Percentiles rank a stretch among this genome's conserved stretches.
Evolutionary conservation across 2,329 filamentous ascomycete species (phyloP).

Genomic region (Myrmaecium sp.): DNA sequence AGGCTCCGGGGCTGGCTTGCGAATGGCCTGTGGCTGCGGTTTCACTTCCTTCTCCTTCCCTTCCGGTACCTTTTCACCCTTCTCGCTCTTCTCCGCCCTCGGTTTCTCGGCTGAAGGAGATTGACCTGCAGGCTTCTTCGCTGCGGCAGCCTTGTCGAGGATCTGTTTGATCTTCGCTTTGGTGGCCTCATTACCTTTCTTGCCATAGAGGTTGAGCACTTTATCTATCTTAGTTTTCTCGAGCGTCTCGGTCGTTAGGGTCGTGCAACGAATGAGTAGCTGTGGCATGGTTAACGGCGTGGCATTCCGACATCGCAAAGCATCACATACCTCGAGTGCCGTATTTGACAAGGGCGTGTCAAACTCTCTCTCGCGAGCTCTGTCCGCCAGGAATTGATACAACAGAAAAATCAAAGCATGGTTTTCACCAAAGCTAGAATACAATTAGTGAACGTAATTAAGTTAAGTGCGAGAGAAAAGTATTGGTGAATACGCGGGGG

Average conservation of each 20-base stretch:
- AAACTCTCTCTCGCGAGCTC: conserved; percentile 27
- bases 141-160: conserved; percentile 25
- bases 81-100: conserved; percentile 1
- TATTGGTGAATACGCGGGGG: no score
- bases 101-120: conserved; percentile 12
- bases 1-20: neutral
- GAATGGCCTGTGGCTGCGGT: conserved; percentile 1
- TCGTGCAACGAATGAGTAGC: conserved; percentile 45
- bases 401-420: conserved; percentile 27
- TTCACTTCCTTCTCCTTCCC: conserved; percentile 3
- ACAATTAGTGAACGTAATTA: no score
- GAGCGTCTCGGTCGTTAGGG: conserved; percentile 40
- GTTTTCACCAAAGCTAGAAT: conserved; percentile 14
- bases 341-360: conserved; percentile 24
- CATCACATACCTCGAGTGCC: conserved; percentile 21
- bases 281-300: conserved; percentile 37
- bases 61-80: conserved; percentile 3
- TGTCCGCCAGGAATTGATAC: conserved; percentile 32
- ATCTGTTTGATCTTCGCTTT: conserved; percentile 45
- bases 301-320: conserved; percentile 26
- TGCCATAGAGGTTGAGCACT: conserved; percentile 45
- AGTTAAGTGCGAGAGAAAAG: no score
- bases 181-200: conserved; percentile 47
- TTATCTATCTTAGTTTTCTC: conserved; percentile 50
- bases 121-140: conserved; percentile 17